Base-by-base conservation (phyloP, 1,139 yeast species). In the Blastobotrys ciferrii region DNA sequence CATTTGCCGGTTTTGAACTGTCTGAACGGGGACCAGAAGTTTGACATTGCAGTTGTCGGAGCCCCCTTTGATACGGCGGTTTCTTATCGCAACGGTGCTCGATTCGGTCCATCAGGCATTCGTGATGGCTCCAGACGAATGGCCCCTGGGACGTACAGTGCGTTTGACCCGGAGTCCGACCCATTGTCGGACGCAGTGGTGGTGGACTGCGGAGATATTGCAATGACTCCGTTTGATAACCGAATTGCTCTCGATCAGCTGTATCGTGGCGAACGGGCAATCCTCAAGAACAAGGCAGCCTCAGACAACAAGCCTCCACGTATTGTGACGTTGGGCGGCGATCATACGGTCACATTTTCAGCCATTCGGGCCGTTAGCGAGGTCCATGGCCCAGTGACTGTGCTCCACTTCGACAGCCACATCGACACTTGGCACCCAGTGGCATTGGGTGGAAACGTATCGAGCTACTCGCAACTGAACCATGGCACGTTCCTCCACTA, bases 401-500 rank as follows among this genome's bases (percentile, higher is more conserved):
- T 84, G 33, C 75, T 84, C 48, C 92, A 84, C 63, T 84, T 84
- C 58, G 92, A 84, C 65, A 85, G 88, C 6, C 92, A 84, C 66
- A 53, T 75, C 80, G 64, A 84, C 79, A 51, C 94, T 78, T 65
- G 94, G 94, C 32, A 82, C 85, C 66, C 66, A 3, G n/a, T 81
- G 78, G 89, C 71, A 78, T 38, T 84, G 84, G 91, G 77, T 75
- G 71, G 94, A 84, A 20, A 71, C 73, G 43, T 60, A 15, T 54
- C 63, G 2, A 49, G 56, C 44, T 62, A 62, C 42, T 53, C 61
- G 12, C 80, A 78, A 47, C 72, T 84, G 58, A 84, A 81, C 51
- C 92, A 84, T 60, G 92, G 92, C 1, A 81, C 89, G 4, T 84
- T 84, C 84, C 70, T 84, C 15, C 84, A 88, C 85, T 76, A 78